phyloP scores from a whole-genome alignment of 108 stramenopile species.

The Nannochloropsis granulata region DNA sequence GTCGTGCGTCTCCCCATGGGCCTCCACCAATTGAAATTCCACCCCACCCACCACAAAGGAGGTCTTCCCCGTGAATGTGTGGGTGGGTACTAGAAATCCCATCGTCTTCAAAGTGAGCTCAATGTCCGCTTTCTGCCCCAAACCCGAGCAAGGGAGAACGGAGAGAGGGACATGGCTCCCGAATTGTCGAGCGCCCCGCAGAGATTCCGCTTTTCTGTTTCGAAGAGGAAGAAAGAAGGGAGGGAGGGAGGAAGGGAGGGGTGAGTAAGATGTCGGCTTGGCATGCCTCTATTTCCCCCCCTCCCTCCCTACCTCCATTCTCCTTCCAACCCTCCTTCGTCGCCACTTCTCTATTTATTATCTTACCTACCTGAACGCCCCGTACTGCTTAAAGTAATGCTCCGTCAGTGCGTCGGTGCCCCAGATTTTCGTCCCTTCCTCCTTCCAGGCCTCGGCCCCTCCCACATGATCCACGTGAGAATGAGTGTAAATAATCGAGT shows the following conservation, averaged over 20 bases:
- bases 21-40: background rate
- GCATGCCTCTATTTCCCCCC: too few species aligned
- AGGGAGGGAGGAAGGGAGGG: background rate
- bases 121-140: background rate
- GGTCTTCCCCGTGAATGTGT: background rate
- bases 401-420: background rate
- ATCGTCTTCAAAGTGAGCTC: background rate
- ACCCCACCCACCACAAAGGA: background rate
- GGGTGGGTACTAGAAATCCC: background rate
- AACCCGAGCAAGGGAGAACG: background rate
- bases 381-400: background rate
- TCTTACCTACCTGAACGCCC: background rate
- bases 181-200: background rate
- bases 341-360: background rate
- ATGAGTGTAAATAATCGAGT: background rate
- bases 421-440: background rate
- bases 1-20: background rate
- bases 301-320: too few species aligned
- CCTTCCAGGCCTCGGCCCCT: background rate
- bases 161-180: background rate
- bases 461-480: background rate
- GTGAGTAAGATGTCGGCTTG: background rate
- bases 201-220: background rate
- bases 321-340: background rate
- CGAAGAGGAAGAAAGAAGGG: background rate